Percentiles rank a stretch among this genome's conserved stretches.
Conservation (phyloP, 352 stramenopile genomes). For the Thalassiosira sp. region DNA sequence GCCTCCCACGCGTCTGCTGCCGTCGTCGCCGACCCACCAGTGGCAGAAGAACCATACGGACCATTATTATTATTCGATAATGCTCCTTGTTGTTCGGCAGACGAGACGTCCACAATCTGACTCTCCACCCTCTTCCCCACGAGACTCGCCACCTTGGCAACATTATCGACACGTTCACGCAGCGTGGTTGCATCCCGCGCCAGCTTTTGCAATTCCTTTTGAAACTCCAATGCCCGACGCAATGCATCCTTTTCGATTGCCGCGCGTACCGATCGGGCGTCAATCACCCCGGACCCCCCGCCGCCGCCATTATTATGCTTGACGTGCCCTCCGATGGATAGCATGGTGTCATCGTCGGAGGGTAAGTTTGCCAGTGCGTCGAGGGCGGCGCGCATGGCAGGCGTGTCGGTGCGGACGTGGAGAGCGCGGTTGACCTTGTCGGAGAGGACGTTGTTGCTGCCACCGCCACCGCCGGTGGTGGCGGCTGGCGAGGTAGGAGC, state of each 20-base stretch:
- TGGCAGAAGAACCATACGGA: neutral
- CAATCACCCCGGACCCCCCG: conserved; percentile 35
- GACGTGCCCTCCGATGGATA: no score
- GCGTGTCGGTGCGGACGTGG: conserved; percentile 76
- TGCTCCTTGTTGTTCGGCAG: neutral
- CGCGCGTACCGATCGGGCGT: conserved; percentile 67
- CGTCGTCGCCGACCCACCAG: no score
- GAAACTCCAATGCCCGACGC: conserved; percentile 66
- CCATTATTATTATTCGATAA: neutral
- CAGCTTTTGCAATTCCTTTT: conserved; percentile 65
- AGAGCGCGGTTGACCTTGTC: conserved; percentile 76
- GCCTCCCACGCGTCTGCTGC: conserved; percentile 48
- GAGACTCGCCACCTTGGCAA: conserved; percentile 53
- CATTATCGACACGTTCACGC: conserved; percentile 51
- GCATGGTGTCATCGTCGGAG: conserved; percentile 22
- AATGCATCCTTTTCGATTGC: conserved; percentile 80
- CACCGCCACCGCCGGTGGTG: neutral
- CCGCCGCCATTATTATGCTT: neutral
- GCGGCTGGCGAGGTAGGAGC: neutral
- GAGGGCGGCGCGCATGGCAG: conserved; percentile 75
- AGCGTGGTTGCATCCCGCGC: conserved; percentile 53
- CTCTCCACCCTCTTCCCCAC: conserved; percentile 36
- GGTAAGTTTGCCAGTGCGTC: conserved; percentile 66
- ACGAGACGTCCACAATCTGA: conserved; percentile 13
- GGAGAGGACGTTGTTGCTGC: conserved; percentile 59